Evolutionary conservation across 805 yeast genomes (phyloP), one percentile per base, ranked within the genome.

Genomic region (Yarrowia divulgata): DNA sequence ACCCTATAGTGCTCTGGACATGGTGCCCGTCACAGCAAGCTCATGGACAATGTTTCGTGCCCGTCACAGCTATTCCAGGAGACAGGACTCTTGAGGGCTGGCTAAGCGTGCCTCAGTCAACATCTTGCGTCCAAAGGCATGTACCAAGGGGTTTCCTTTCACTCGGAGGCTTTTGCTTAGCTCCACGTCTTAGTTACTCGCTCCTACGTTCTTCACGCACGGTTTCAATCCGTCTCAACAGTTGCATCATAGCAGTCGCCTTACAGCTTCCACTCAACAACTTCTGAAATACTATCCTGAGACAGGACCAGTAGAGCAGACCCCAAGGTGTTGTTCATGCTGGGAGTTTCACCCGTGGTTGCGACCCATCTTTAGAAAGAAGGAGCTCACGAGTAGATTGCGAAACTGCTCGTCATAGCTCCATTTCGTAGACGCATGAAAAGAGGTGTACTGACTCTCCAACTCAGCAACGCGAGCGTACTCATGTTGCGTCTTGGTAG

Each of bases 31-130:
- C 46, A 43, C n/a, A n/a, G 32, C 50, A 19, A 46, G 34, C 50
- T 46, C 50, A 46, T 46, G 50, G 50, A 13, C 50, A 46, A 46
- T 46, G 50, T 46, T 46, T 46, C 34, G 50, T 46, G 50, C 50
- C 50, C 50, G 50, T 46, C 32, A 46, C 13, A 46, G 50, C 50
- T 46, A 19, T 46, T 46, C 16, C 16, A 46, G 50, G n/a, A 46
- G 50, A 23, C 50, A 46, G 50, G 16, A 19, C 50, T 46, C 16
- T 2, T 9, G 50, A 46, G 34, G 19, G 50, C 50, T 19, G 16
- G 50, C 50, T 46, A 46, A 23, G 50, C 50, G 16, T 2, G 8
- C 23, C 50, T 46, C 32, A n/a, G 16, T 46, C 50, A 46, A 14
- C 50, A 46, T 46, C 32, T 34, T 46, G 50, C 34, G 50, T 46